phyloP scores from a whole-genome alignment of 768 basidiomycete species.

The Podaxis pistillaris region DNA sequence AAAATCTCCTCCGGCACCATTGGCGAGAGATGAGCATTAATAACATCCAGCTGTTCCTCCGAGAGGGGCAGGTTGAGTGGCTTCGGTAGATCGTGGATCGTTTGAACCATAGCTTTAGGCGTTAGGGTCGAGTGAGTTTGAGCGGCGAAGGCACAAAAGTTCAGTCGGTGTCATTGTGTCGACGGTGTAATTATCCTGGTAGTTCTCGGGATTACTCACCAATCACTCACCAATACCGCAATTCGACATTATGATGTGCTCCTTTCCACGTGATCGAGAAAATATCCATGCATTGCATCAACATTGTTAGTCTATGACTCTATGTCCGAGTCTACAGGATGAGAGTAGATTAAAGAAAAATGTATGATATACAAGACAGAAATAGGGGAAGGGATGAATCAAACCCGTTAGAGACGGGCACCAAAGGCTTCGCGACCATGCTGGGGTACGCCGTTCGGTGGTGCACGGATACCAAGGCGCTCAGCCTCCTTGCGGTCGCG shows the following conservation, averaged over 20 bases:
- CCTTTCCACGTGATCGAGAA: conserved; percentile 9
- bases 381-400: too few species aligned
- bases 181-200: background rate
- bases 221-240: conserved; percentile 1
- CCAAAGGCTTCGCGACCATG: background rate
- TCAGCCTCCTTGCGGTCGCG: conserved; percentile 23
- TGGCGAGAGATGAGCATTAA: conserved; percentile 72
- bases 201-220: background rate
- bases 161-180: background rate
- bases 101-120: background rate
- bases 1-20: conserved; percentile 85
- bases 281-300: background rate
- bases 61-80: conserved; percentile 59
- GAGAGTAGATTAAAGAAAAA: background rate
- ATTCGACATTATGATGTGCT: conserved; percentile 15
- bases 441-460: background rate
- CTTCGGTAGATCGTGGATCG: conserved; percentile 29
- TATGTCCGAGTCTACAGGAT: background rate
- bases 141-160: background rate
- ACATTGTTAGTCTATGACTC: background rate
- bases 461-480: conserved; percentile 1
- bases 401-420: background rate
- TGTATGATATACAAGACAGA: background rate
- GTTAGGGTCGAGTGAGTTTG: background rate
- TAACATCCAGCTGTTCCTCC: conserved; percentile 51